Base-by-base conservation (phyloP, 768 basidiomycete species). In the Amylocystis lapponica region DNA sequence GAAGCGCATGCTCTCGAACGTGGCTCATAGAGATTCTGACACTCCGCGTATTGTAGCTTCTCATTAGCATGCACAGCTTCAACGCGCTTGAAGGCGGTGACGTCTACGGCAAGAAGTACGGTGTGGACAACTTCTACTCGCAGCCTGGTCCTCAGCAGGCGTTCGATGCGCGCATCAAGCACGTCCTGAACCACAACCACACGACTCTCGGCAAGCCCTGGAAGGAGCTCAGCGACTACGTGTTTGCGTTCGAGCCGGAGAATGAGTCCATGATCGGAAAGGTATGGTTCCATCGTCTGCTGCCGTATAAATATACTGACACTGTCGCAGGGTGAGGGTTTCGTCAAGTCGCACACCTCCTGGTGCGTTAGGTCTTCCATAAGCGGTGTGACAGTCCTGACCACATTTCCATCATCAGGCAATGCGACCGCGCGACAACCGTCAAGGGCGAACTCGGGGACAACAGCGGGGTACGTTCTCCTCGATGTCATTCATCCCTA, bases 101-200 rank as follows among this genome's bases (percentile, higher is more conserved):
- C 47, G 57, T 67, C 13, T 68, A 69, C 43, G 64, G 59, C 9
- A 17, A 39, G n/a, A 53, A 42, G 14, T 69, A 57, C 43, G 60
- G 62, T 17, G 53, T 48, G 2, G 58, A 56, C n/a, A 55, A 58
- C 29, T 68, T 69, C 47, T 69, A 68, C 54, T 60, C 55, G 47
- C 55, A 52, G 31, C 49, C 39, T 1, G 27, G 20, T 11, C 43
- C 47, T 16, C 57, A 62, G 56, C 21, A 34, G 49, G 59, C 39
- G 48, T 68, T 69, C 49, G 66, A 69, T 46, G 56, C 60, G 38
- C 65, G 67, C 13, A 61, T 70, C 25, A 53, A 49, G 21, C 60
- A 68, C 50, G 57, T 68, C 43, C 54, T 68, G 32, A 66, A 67
- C 48, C 67, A 70, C 49, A 58, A 60, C 38, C 66, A 68, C 50